phyloP scores from a whole-genome alignment of 768 basidiomycete species.

The Russula compacta region DNA sequence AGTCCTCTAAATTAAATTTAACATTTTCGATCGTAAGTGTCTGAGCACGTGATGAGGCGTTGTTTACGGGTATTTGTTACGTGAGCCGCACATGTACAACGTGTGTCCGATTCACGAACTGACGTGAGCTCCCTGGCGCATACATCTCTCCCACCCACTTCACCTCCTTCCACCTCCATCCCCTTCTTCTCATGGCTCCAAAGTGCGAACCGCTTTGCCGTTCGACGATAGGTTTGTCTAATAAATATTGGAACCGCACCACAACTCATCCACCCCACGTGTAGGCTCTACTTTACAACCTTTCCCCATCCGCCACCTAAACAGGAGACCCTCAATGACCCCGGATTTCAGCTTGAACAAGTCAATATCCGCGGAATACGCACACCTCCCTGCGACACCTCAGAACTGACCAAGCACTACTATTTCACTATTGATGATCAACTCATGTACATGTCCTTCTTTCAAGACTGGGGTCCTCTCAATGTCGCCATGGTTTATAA shows the following conservation, averaged over 20 bases:
- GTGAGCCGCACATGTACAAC: constrained; percentile 1
- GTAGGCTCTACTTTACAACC: constrained; percentile 77
- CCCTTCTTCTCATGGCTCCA: constrained; percentile 28
- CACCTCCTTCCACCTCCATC: not conserved
- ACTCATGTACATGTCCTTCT: constrained; percentile 86
- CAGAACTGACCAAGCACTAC: constrained; percentile 74
- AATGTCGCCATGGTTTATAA: constrained; percentile 92
- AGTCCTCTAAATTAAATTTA: no score
- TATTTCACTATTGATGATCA: constrained; percentile 94
- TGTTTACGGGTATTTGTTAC: constrained; percentile 13
- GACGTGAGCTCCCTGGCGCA: not conserved
- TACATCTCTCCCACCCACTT: not conserved
- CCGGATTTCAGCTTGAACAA: constrained; percentile 42
- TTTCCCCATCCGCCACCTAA: constrained; percentile 69
- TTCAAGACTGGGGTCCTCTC: constrained; percentile 89
- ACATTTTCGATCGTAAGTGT: no score
- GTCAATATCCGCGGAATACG: constrained; percentile 56
- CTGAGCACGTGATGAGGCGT: constrained; percentile 3
- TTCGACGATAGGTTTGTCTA: constrained; percentile 62
- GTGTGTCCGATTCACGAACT: constrained; percentile 4
- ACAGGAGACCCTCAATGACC: constrained; percentile 54
- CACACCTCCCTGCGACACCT: constrained; percentile 52
- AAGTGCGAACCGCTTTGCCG: constrained; percentile 70
- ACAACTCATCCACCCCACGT: constrained; percentile 2
- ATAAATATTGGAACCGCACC: not conserved